phyloP scores from a whole-genome alignment of 257 asterid species.

The Nicotiana tabacum region DNA sequence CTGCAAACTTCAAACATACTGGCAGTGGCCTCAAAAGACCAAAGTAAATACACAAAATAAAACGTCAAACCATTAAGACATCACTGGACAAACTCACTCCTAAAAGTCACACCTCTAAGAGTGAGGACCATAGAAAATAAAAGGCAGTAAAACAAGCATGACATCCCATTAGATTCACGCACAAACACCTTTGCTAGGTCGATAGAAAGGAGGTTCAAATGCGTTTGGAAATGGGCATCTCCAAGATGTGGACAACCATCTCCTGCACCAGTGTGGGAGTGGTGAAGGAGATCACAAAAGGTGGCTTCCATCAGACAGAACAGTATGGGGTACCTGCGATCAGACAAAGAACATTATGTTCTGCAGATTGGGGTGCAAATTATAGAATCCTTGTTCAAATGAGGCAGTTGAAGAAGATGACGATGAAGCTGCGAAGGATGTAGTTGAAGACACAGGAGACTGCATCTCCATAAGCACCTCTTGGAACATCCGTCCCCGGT shows the following conservation, averaged over 20 bases:
- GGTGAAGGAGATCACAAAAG: constrained; percentile 8
- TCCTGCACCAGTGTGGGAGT: neutral
- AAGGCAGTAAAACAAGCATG: neutral
- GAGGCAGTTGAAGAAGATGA: constrained; percentile 24
- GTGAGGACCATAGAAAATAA: neutral
- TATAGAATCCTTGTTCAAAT: constrained; percentile 33
- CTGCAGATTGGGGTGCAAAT: constrained; percentile 36
- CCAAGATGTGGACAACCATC: neutral
- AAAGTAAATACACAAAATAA: neutral
- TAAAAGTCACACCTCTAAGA: neutral
- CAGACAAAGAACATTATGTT: constrained; percentile 55
- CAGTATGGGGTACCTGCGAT: neutral
- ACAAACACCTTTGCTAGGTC: constrained; percentile 46
- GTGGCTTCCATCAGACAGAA: neutral
- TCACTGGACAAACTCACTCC: neutral
- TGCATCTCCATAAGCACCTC: constrained; percentile 35
- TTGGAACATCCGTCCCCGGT: constrained; percentile 62
- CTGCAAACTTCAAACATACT: neutral
- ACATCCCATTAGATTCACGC: constrained; percentile 60
- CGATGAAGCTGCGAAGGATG: neutral
- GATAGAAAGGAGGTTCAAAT: constrained; percentile 35
- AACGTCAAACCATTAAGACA: neutral
- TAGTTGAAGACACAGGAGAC: constrained; percentile 4
- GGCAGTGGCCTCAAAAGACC: neutral
- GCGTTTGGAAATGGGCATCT: constrained; percentile 15